Conservation (phyloP, 352 stramenopile species). For the Pythium chondricola region DNA sequence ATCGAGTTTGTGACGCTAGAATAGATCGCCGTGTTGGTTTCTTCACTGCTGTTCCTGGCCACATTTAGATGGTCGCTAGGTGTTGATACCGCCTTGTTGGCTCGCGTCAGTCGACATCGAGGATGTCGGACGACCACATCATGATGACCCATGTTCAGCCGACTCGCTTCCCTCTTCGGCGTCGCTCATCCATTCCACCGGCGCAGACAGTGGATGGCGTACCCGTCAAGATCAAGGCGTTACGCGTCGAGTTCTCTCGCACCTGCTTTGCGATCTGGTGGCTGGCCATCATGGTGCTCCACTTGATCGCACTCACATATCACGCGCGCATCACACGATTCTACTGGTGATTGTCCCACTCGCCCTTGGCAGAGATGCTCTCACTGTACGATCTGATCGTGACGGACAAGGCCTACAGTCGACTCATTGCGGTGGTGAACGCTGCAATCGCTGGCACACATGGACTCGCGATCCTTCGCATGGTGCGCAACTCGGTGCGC, state of each 20-base stretch:
- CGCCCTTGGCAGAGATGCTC: neutral
- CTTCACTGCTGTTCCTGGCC: no score
- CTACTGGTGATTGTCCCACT: neutral
- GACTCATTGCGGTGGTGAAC: neutral
- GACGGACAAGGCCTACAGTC: neutral
- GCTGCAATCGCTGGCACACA: neutral
- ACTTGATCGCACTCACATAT: conserved; percentile 20
- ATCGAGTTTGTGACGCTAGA: no score
- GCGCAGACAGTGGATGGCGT: no score
- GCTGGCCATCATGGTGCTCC: conserved; percentile 13
- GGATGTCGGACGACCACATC: no score
- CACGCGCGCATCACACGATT: conserved; percentile 1
- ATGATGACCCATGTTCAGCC: no score
- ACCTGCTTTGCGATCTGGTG: no score
- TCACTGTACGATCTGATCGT: neutral
- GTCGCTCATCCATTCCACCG: no score
- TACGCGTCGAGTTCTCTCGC: neutral
- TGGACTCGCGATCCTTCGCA: neutral
- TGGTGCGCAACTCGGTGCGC: neutral
- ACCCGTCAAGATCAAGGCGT: neutral
- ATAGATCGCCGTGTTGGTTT: no score
- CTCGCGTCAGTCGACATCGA: no score
- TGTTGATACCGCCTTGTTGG: no score
- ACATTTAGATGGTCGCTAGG: no score
- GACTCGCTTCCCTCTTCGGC: no score